Conservation (phyloP, 805 yeast genomes). For the Wickerhamiella nectarea region DNA sequence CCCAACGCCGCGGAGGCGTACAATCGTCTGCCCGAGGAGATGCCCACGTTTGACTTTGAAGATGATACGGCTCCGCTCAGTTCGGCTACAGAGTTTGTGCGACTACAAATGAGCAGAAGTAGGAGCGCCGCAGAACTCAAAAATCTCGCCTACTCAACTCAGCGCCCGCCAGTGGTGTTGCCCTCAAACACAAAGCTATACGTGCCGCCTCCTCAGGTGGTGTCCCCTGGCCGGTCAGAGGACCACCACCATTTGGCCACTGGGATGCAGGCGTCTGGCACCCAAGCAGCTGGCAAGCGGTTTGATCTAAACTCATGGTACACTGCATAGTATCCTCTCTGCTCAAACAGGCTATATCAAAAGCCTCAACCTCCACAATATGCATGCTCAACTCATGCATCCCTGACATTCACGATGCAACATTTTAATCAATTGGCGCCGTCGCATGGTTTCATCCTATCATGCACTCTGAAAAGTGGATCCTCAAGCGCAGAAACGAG, state of each 20-base stretch:
- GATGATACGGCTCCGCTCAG: constrained; percentile 6
- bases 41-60: constrained; percentile 7
- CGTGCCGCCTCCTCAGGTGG: neutral
- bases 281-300: too few relatives aligned
- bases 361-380: too few relatives aligned
- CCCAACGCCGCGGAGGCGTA: constrained; percentile 6
- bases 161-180: neutral
- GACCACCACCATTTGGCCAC: neutral
- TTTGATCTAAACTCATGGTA: neutral
- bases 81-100: constrained; percentile 3
- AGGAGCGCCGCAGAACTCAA: neutral
- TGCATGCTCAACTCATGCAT: too few relatives aligned
- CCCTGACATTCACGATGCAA: too few relatives aligned
- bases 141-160: neutral
- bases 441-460: neutral
- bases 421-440: too few relatives aligned
- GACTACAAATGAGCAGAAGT: neutral
- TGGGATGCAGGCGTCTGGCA: neutral
- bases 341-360: too few relatives aligned
- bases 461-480: neutral
- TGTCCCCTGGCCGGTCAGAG: neutral
- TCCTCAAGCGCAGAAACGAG: neutral
- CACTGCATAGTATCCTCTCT: too few relatives aligned
- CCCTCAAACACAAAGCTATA: neutral
- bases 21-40: constrained; percentile 1